Evolutionary conservation across 495 filamentous ascomycete species (phyloP).

Genomic region (Penicillium bovifimosum): DNA sequence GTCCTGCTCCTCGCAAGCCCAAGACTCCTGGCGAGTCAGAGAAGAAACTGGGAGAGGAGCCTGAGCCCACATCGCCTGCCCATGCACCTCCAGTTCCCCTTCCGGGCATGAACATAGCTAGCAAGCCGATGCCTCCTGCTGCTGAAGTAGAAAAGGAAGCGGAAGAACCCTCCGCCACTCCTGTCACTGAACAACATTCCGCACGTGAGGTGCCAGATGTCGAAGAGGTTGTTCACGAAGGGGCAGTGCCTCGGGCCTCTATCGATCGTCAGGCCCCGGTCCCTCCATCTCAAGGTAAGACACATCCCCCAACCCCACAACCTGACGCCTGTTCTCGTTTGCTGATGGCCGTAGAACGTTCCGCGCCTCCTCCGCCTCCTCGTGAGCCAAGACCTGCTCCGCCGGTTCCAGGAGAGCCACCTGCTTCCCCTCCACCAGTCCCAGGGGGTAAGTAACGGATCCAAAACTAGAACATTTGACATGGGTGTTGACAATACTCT

Average conservation of each 20-base stretch:
- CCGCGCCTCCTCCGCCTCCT: slow-evolving; percentile 30
- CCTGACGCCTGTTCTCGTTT: neutral
- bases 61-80: slow-evolving; percentile 47
- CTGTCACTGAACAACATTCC: slow-evolving; percentile 40
- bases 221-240: slow-evolving; percentile 50
- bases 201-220: slow-evolving; percentile 54
- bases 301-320: neutral
- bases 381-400: slow-evolving; percentile 34
- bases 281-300: slow-evolving; percentile 49
- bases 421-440: slow-evolving; percentile 64
- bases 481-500: slow-evolving; percentile 17
- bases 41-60: slow-evolving; percentile 54
- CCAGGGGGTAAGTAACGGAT: slow-evolving; percentile 55
- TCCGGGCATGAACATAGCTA: slow-evolving; percentile 58
- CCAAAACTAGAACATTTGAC: neutral
- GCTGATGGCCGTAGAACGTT: slow-evolving; percentile 18
- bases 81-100: slow-evolving; percentile 66
- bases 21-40: slow-evolving; percentile 58
- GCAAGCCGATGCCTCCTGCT: slow-evolving; percentile 32
- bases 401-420: slow-evolving; percentile 57
- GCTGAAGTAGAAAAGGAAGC: slow-evolving; percentile 42
- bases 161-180: slow-evolving; percentile 29
- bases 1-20: slow-evolving; percentile 38
- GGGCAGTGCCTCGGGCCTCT: slow-evolving; percentile 40
- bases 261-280: slow-evolving; percentile 41